Evolutionary conservation across 176 grass and related monocot species (phyloP), one percentile per base, ranked within the genome.

Genomic region (Carex cristatella): DNA sequence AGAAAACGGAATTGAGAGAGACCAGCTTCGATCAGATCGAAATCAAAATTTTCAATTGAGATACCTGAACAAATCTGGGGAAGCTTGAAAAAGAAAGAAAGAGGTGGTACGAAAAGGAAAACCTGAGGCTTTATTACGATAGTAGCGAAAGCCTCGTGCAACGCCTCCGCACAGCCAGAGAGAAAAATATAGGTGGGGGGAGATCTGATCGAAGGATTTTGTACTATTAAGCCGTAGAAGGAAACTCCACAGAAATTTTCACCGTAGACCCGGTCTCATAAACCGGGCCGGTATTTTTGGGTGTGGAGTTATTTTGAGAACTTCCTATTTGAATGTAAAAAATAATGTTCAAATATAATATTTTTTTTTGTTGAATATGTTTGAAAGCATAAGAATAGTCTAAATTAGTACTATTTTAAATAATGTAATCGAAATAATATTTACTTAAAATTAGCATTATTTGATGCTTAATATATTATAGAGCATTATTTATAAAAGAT

Each of bases 261-360:
- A 48, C 69, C 69, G 38, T 72, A 53, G 53, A 79, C 74, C 28
- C 30, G 74, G 74, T 79, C 53, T 79, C 15, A 18, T 79, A 79
- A 37, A 56, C 53, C 51, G 28, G 28, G 49, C 2, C 14, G 28
- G 6, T 7, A 32, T 37, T 57, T 57, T 58, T 56, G 19, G 23
- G 11, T 56, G 8, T 15, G 46, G 19, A 46, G 44, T 51, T 75
- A 49, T 74, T 74, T 15, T 12, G 33, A 16, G 44, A 74, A 74
- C n/a, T 74, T 19, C 46, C 2, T 19, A 12, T 75, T 54, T 51
- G 1, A 28, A 51, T 27, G 28, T 37, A 1, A 62, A 23, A 23
- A 23, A 71, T 2, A 10, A 44, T 44, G 18, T 71, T 71, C 8
- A 70, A 18, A 18, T 69, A 3, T 37, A 37, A 4, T 37, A 1